These are phyloP conservation scores for Pythium grandisporangium DNA, from an alignment of 352 stramenopile genomes.

Conservation along the genomic window DNA sequence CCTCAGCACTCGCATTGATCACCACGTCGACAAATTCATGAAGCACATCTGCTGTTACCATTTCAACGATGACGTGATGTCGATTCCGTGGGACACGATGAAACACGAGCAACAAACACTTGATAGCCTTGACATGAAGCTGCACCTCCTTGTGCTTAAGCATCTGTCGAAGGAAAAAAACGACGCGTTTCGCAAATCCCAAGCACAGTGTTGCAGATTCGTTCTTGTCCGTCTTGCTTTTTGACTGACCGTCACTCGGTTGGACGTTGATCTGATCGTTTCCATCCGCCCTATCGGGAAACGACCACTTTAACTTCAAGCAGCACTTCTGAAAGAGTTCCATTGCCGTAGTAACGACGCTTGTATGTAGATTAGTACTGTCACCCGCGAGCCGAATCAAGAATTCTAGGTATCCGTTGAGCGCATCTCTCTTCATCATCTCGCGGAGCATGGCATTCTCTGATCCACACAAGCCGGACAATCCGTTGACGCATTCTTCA, in stretches of 20 bases:
- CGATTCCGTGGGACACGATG: constrained; percentile 26
- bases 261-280: no score
- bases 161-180: constrained; percentile 30
- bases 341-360: constrained; percentile 49
- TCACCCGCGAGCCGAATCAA: constrained; percentile 23
- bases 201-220: constrained; percentile 19
- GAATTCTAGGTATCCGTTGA: constrained; percentile 52
- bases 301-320: constrained; percentile 57
- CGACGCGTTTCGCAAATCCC: constrained; percentile 28
- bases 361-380: constrained; percentile 38
- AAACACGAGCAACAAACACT: constrained; percentile 59
- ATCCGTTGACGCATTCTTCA: constrained; percentile 70
- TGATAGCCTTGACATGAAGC: constrained; percentile 55
- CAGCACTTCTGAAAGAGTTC: constrained; percentile 70
- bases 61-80: constrained; percentile 18
- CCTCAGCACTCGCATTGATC: constrained; percentile 28
- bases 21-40: constrained; percentile 44
- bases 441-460: constrained; percentile 48
- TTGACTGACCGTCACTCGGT: not conserved
- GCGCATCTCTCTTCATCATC: constrained; percentile 22
- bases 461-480: constrained; percentile 52
- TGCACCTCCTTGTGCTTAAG: constrained; percentile 45
- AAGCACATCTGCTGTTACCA: constrained; percentile 41
- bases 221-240: constrained; percentile 10
- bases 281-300: no score